Evolutionary conservation across 2,329 filamentous ascomycete genomes (phyloP), one percentile per base, ranked within the genome.

Genomic region (Endoconidiophora laricicola): DNA sequence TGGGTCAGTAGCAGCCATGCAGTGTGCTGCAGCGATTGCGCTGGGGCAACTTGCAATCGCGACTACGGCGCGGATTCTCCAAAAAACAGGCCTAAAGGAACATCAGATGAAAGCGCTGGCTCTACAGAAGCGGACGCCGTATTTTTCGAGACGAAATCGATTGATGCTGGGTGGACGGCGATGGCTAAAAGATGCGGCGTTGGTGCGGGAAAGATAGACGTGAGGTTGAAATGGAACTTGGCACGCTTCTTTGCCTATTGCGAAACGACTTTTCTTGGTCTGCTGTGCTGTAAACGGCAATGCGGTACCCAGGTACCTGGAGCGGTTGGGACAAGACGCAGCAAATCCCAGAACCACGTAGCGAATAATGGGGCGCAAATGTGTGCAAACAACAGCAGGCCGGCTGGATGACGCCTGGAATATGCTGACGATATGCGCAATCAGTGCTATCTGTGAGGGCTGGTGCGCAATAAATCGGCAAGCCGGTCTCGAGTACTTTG

Each of bases 141-240:
- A 36, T 36, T 49, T 70, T 69, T 69, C 56, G 59, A 58, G 61
- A 59, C 60, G 57, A 62, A 59, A 55, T 54, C 56, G 60, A 67
- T 67, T 63, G 63, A 55, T 48, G 48, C 22, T 39, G 26, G 40
- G 40, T 24, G 51, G 51, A 29, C 46, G 47, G 51, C 43, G 51
- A 53, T 53, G 51, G 51, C 37, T 38, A 36, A 44, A 46, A 49
- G 44, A 44, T 44, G 61, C 62, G 61, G 61, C 59, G 62, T 68
- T 72, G 72, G 69, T 63, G 65, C 66, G 66, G 71, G 65, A 65
- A 65, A 66, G 66, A 65, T 63, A 70, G 68, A 68, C 66, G 65
- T 74, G 73, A 76, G 67, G 72, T 76, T 71, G 64, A 69, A 66
- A 64, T 49, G 38, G 38, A 50, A 47, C 40, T 45, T 40, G 48